Evolutionary conservation across 2,329 filamentous ascomycete genomes (phyloP).

Genomic region (Talaromyces sp.): DNA sequence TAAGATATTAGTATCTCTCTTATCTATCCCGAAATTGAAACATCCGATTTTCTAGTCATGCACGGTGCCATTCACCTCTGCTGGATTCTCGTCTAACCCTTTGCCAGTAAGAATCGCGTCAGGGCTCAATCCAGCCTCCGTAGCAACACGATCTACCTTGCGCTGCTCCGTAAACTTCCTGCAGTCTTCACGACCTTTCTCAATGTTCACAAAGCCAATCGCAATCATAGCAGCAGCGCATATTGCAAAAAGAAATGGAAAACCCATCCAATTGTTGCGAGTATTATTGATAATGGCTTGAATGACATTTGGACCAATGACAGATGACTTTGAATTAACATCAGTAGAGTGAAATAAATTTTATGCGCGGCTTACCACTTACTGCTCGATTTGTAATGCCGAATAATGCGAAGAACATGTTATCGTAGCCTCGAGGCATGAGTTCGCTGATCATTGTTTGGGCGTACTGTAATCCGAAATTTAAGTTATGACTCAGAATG

Average conservation of each 20-base stretch:
- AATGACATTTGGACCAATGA: slow-evolving; percentile 48
- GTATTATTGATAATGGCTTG: slow-evolving; percentile 48
- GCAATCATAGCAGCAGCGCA: slow-evolving; percentile 41
- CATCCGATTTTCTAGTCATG: too few species aligned
- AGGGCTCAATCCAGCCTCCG: slow-evolving; percentile 26
- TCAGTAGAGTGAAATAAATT: neutral
- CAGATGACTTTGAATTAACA: slow-evolving; percentile 39
- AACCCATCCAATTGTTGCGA: slow-evolving; percentile 49
- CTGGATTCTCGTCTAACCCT: neutral
- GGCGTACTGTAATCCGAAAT: slow-evolving; percentile 33
- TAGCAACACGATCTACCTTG: slow-evolving; percentile 32
- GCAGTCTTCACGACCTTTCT: slow-evolving; percentile 45
- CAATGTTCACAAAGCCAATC: slow-evolving; percentile 45
- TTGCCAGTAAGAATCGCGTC: slow-evolving; percentile 21
- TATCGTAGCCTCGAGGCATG: slow-evolving; percentile 47
- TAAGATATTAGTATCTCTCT: too few species aligned
- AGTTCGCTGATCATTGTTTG: slow-evolving; percentile 51
- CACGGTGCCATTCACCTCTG: neutral
- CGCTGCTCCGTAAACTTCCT: slow-evolving; percentile 41
- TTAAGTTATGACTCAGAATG: neutral
- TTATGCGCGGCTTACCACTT: slow-evolving; percentile 17
- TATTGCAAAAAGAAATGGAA: slow-evolving; percentile 46
- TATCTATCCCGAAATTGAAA: too few species aligned
- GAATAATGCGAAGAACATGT: slow-evolving; percentile 50
- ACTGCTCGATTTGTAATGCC: slow-evolving; percentile 49